phyloP scores from a whole-genome alignment of 2,329 filamentous ascomycete genomes.

The Chrysosporium keratinophilum region DNA sequence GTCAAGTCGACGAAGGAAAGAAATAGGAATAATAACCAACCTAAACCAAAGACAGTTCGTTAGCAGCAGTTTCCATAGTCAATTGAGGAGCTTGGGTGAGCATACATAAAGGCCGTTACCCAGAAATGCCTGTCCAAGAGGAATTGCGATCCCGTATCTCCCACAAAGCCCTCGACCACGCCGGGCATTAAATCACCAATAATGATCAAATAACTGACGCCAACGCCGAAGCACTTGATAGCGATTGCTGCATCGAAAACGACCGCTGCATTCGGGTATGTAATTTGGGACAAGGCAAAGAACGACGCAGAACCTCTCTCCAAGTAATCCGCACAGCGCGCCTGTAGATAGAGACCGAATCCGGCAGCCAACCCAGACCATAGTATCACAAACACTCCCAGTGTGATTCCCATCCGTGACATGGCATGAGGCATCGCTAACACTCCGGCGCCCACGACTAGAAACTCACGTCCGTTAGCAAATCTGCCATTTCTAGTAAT shows the following conservation, averaged over 20 bases:
- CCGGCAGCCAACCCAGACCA: constrained; percentile 85
- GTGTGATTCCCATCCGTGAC: constrained; percentile 85
- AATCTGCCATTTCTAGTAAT: not conserved
- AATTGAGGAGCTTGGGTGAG: constrained; percentile 11
- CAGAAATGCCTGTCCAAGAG: constrained; percentile 87
- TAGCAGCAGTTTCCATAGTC: not conserved
- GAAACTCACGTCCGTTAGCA: not conserved
- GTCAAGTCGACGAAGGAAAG: constrained; percentile 81
- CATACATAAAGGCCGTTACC: constrained; percentile 91
- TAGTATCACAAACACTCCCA: constrained; percentile 72
- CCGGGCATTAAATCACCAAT: constrained; percentile 98
- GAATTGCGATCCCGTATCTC: constrained; percentile 55
- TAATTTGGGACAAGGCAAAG: constrained; percentile 92
- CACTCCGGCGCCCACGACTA: constrained; percentile 86
- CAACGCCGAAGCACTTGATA: constrained; percentile 95
- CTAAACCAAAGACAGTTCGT: constrained; percentile 30
- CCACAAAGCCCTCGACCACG: constrained; percentile 71
- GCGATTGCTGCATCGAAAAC: constrained; percentile 93
- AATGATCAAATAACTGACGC: constrained; percentile 95
- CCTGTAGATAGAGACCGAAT: constrained; percentile 90
- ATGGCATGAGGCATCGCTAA: constrained; percentile 93
- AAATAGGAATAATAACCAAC: constrained; percentile 86
- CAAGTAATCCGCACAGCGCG: constrained; percentile 83
- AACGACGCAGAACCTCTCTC: constrained; percentile 84
- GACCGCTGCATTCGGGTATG: constrained; percentile 90